Percentiles rank a stretch among this genome's conserved stretches.
These are phyloP conservation scores for Apodospora peruviana DNA, from an alignment of 495 filamentous ascomycete species.

Conservation along the genomic window DNA sequence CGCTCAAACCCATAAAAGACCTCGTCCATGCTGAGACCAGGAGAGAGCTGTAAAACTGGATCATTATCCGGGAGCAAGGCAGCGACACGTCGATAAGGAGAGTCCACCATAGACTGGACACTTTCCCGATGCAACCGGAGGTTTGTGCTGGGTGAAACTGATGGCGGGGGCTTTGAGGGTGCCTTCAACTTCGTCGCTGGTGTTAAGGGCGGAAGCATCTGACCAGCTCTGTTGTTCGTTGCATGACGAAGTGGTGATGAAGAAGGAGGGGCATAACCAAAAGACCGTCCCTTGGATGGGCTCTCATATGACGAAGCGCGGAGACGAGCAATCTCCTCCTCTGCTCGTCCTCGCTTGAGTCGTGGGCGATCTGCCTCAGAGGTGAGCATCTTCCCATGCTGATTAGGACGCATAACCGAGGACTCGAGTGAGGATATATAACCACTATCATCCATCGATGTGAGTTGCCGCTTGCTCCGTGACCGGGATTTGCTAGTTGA, in stretches of 20 bases:
- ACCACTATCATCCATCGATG: constrained; percentile 84
- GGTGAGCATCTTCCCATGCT: constrained; percentile 55
- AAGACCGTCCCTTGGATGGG: constrained; percentile 60
- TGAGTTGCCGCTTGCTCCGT: constrained; percentile 68
- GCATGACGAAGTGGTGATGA: constrained; percentile 57
- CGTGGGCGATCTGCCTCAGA: constrained; percentile 72
- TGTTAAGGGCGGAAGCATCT: constrained; percentile 76
- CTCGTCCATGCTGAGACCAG: constrained; percentile 61
- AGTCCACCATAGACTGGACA: constrained; percentile 82
- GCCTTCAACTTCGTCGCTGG: constrained; percentile 82
- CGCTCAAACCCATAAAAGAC: constrained; percentile 38
- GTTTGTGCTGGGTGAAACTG: constrained; percentile 90
- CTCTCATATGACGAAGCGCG: constrained; percentile 91
- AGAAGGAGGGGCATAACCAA: constrained; percentile 41
- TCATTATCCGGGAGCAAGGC: constrained; percentile 47
- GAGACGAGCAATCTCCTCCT: constrained; percentile 93
- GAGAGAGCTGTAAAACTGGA: constrained; percentile 66
- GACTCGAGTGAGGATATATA: constrained; percentile 98
- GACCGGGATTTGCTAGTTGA: constrained; percentile 50
- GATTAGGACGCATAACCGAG: constrained; percentile 69
- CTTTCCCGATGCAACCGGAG: constrained; percentile 85
- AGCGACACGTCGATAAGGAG: constrained; percentile 69
- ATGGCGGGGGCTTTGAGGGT: constrained; percentile 74
- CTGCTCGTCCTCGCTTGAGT: constrained; percentile 80
- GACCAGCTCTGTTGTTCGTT: constrained; percentile 39